Evolutionary conservation across 805 yeast species (phyloP), one percentile per base, ranked within the genome.

Genomic region (Kurtzmaniella cleridarum): DNA sequence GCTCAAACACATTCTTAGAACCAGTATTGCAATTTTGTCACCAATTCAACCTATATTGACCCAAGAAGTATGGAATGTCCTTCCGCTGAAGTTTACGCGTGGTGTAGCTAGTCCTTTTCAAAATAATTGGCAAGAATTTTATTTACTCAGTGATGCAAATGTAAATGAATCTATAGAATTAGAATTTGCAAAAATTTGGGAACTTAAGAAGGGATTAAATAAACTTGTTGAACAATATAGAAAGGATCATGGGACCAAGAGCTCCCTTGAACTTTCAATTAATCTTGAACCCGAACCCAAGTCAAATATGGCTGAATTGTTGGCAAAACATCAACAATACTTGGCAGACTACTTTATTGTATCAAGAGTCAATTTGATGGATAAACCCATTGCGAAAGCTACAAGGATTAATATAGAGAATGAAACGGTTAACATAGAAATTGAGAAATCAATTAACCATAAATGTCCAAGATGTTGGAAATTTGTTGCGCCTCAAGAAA

Each of bases 401-500:
- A n/a, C 31, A 12, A 41, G 17, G 11, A 12, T 15, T 38, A 43
- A 0, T 45, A 27, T 35, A 4, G 30, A 36, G n/a, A 28, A 42
- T 12, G 59, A 57, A 38, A 43, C 58, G 36, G 48, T 48, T 4
- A 40, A 47, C n/a, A 45, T 66, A 2, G 45, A 45, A 2, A 71
- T 83, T 2, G 59, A 68, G 6, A 66, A 69, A 3, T 73, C 88
- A 0, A 39, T 50, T 0, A 53, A 65, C 2, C 62, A 63, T 38
- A 89, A 89, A 52, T 93, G 98, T 57, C 95, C 96, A 5, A 75
- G 98, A 55, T 93, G 98, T 62, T 93, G 98, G 98, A 86, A 86
- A 52, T 79, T 63, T 54, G 76, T 75, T 6, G 66, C 95, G 0
- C 59, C 52, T 0, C 49, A 44, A 0, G 78, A 71, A 27, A 77